A percentile compares a stretch with the other conserved stretches of the same genome.
phyloP scores from a whole-genome alignment of 1,284 basidiomycete genomes.

The Apiotrichum siamense region DNA sequence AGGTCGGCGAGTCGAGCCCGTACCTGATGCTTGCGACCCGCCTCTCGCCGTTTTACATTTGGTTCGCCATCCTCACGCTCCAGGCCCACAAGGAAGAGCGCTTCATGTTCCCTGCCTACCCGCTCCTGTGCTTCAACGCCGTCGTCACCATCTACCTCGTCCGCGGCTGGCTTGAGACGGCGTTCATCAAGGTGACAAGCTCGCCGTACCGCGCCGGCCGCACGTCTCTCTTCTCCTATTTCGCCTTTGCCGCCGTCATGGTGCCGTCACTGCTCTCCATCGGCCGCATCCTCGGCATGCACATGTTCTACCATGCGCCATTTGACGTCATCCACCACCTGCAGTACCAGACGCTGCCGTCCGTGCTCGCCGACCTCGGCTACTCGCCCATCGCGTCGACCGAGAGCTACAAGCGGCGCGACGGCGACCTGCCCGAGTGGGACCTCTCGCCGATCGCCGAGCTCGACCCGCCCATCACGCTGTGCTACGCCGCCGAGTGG shows the following conservation, averaged over 20 bases:
- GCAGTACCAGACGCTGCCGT: conserved; percentile 71
- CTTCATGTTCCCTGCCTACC: conserved; percentile 94
- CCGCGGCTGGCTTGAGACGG: conserved; percentile 76
- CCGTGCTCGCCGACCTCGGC: conserved; percentile 67
- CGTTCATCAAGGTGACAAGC: conserved; percentile 64
- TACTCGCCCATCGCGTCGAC: conserved; percentile 50
- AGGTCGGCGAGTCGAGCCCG: conserved; percentile 62
- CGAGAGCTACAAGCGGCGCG: conserved; percentile 42
- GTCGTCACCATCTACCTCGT: conserved; percentile 75
- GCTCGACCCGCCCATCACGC: conserved; percentile 58
- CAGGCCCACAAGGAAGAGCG: conserved; percentile 97
- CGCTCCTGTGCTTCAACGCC: conserved; percentile 88
- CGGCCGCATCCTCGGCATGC: conserved; percentile 71
- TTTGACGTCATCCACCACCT: conserved; percentile 67
- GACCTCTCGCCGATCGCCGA: conserved; percentile 64
- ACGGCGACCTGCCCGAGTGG: conserved; percentile 55
- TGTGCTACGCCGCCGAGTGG: conserved; percentile 96
- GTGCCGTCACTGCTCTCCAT: conserved; percentile 64
- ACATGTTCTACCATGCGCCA: conserved; percentile 87
- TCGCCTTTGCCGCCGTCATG: conserved; percentile 65
- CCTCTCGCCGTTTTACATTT: conserved; percentile 80
- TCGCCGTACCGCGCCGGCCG: conserved; percentile 81
- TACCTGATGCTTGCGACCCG: conserved; percentile 69
- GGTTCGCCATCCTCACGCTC: conserved; percentile 68
- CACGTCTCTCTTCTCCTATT: conserved; percentile 65